These are phyloP conservation scores for Metschnikowia henanensis DNA, from an alignment of 805 yeast species.

Conservation along the genomic window DNA sequence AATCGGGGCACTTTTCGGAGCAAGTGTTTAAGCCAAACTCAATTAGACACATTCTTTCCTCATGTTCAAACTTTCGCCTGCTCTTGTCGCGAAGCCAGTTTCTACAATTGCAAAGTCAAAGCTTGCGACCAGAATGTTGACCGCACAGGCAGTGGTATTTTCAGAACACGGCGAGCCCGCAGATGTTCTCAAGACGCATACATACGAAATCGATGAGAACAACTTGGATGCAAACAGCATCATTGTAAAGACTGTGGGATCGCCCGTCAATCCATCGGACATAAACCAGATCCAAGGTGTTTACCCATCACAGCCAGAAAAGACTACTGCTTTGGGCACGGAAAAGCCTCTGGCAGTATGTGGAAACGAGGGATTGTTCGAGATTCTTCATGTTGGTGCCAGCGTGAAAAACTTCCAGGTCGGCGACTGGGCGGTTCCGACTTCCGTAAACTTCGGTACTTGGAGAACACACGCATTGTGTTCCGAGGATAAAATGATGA, in stretches of 20 bases:
- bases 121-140: conserved; percentile 31
- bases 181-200: conserved; percentile 53
- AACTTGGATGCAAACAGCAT: conserved; percentile 36
- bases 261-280: conserved; percentile 46
- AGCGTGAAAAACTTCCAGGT: conserved; percentile 14
- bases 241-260: conserved; percentile 36
- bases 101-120: conserved; percentile 6
- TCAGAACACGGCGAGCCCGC: conserved; percentile 66
- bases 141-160: conserved; percentile 69
- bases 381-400: conserved; percentile 20
- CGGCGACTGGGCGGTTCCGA: conserved; percentile 87
- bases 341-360: conserved; percentile 31
- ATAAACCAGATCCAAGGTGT: conserved; percentile 49
- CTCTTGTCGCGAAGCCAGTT: conserved; percentile 4
- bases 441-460: conserved; percentile 79
- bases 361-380: conserved; percentile 23
- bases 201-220: conserved; percentile 48
- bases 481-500: conserved; percentile 50
- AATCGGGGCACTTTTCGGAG: not conserved
- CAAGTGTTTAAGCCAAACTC: not conserved
- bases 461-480: conserved; percentile 82
- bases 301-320: conserved; percentile 47
- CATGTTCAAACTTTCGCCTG: conserved; percentile 15
- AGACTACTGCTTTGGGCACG: conserved; percentile 55
- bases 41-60: not conserved